Conservation (phyloP, 148 eudicot genomes). For the Simmondsia chinensis region DNA sequence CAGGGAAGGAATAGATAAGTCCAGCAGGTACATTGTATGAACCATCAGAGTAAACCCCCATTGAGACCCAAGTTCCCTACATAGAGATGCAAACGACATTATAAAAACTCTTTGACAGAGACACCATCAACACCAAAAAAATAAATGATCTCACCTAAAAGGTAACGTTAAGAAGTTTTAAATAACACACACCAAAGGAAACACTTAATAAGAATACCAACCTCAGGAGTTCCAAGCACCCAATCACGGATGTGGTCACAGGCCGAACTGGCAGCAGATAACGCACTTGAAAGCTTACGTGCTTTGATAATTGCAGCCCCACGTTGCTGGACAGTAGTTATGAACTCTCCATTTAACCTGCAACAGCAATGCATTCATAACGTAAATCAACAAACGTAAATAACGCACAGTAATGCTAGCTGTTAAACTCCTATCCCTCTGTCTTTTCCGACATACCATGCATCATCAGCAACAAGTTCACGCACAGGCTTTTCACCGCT, state of each 20-base stretch:
- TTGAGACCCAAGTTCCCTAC: conserved; percentile 94
- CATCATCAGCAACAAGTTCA: conserved; percentile 79
- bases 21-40: conserved; percentile 95
- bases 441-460: conserved; percentile 41
- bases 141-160: background rate
- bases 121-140: background rate
- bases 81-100: background rate
- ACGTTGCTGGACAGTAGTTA: conserved; percentile 85
- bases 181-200: background rate
- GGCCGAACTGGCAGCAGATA: conserved; percentile 95
- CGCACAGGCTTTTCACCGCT: conserved; percentile 84
- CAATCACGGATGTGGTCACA: conserved; percentile 98
- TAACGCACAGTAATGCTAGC: too few species aligned
- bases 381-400: too few species aligned
- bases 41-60: conserved; percentile 99
- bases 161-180: background rate
- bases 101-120: too few species aligned
- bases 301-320: conserved; percentile 99
- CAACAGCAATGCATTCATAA: conserved; percentile 1
- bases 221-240: conserved; percentile 99
- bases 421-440: background rate
- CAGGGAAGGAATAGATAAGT: conserved; percentile 91
- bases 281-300: conserved; percentile 93
- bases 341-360: conserved; percentile 92
- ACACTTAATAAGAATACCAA: conserved; percentile 13